These are phyloP conservation scores for Canavalia ensiformis DNA, from an alignment of 306 rosid species.

Conservation along the genomic window DNA sequence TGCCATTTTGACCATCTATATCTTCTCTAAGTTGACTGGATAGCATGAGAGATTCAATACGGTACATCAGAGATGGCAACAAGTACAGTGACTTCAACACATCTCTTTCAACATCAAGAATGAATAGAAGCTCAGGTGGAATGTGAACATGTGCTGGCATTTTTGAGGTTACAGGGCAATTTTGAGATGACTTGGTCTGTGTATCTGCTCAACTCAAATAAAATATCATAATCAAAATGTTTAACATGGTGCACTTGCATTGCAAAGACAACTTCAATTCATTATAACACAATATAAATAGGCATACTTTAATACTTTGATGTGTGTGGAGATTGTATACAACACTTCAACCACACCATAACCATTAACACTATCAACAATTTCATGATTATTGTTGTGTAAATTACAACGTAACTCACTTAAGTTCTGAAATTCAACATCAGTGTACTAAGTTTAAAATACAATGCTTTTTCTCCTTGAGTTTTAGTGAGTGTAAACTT, in stretches of 20 bases:
- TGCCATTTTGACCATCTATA: conserved; percentile 58
- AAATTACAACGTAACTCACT: no score
- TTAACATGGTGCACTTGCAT: conserved; percentile 20
- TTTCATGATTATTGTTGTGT: no score
- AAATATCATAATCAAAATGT: conserved; percentile 35
- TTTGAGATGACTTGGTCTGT: conserved; percentile 51
- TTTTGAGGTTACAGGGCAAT: conserved; percentile 51
- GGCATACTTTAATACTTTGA: no score
- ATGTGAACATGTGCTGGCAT: conserved; percentile 74
- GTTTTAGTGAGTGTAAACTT: no score
- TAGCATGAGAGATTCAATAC: conserved; percentile 83
- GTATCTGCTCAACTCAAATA: conserved; percentile 55
- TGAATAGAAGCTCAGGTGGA: conserved; percentile 88
- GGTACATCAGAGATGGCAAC: conserved; percentile 88
- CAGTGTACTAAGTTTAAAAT: no score
- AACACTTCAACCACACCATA: no score
- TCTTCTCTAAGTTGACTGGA: conserved; percentile 91
- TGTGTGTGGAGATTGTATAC: no score
- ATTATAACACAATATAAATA: conserved; percentile 1
- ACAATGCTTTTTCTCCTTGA: no score
- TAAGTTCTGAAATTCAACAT: no score
- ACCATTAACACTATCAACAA: no score
- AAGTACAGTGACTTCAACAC: conserved; percentile 76
- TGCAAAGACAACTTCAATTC: background rate
- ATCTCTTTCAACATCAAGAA: conserved; percentile 66